A percentile compares a stretch with the other conserved stretches of the same genome.
phyloP scores from a whole-genome alignment of 2,329 filamentous ascomycete genomes.

The Fusarium compactum region DNA sequence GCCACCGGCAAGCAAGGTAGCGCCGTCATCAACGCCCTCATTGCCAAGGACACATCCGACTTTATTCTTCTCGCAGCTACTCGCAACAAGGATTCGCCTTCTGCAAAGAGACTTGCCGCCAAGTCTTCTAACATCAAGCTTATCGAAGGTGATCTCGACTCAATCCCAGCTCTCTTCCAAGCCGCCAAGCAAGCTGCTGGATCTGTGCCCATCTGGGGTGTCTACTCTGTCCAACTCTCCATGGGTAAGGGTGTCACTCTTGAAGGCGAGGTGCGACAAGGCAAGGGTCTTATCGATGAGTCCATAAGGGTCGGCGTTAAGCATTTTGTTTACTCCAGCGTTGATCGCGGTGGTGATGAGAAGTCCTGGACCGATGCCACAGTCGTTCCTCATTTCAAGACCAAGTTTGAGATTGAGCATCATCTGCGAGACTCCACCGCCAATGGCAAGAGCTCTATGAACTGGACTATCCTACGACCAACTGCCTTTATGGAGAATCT shows the following conservation, averaged over 20 bases:
- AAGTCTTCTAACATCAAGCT: slow-evolving; percentile 21
- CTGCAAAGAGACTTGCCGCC: slow-evolving; percentile 9
- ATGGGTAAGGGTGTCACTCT: slow-evolving; percentile 28
- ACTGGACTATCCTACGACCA: slow-evolving; percentile 55
- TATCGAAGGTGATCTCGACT: slow-evolving; percentile 19
- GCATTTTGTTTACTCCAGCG: slow-evolving; percentile 50
- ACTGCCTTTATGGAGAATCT: slow-evolving; percentile 58
- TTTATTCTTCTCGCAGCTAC: slow-evolving; percentile 30
- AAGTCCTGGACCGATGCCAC: slow-evolving; percentile 43
- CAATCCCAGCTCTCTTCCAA: slow-evolving; percentile 21
- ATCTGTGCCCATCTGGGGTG: slow-evolving; percentile 23
- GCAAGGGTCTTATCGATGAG: slow-evolving; percentile 32
- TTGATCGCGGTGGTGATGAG: slow-evolving; percentile 46
- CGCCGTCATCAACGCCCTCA: slow-evolving; percentile 24
- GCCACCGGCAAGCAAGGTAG: slow-evolving; percentile 36
- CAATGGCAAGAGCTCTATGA: slow-evolving; percentile 41
- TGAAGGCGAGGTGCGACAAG: slow-evolving; percentile 24
- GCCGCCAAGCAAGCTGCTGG: slow-evolving; percentile 28
- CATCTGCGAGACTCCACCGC: slow-evolving; percentile 23
- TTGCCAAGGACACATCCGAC: slow-evolving; percentile 12
- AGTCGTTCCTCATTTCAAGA: slow-evolving; percentile 41
- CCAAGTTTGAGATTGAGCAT: slow-evolving; percentile 32
- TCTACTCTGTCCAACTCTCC: slow-evolving; percentile 33
- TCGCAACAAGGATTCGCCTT: slow-evolving; percentile 16
- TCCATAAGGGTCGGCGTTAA: slow-evolving; percentile 15